A percentile compares a stretch with the other conserved stretches of the same genome.
phyloP scores from a whole-genome alignment of 169 alveolate species.

The Miamiensis avidus region DNA sequence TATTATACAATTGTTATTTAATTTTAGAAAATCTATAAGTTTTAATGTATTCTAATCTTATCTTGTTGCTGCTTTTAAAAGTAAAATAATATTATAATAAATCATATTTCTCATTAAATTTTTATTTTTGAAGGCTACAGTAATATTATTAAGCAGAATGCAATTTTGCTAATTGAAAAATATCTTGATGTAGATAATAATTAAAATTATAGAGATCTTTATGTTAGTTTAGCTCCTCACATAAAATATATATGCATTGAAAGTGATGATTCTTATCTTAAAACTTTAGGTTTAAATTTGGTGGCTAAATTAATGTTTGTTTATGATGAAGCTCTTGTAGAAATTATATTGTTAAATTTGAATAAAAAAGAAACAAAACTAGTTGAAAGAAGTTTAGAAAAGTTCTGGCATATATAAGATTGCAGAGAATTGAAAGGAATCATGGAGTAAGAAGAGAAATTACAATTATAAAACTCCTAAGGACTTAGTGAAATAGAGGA shows the following conservation, averaged over 20 bases:
- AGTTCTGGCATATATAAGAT: neutral
- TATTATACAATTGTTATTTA: too few relatives aligned
- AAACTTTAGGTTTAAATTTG: neutral
- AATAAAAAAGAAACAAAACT: neutral
- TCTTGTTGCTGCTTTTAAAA: neutral
- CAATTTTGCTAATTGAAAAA: too few relatives aligned
- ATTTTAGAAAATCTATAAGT: neutral
- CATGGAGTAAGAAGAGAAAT: neutral
- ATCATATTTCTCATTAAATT: neutral
- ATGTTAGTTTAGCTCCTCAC: too few relatives aligned
- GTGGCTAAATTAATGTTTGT: neutral
- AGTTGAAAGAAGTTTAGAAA: neutral
- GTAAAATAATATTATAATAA: neutral
- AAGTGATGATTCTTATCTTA: neutral
- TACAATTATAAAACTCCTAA: too few relatives aligned
- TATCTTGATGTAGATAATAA: too few relatives aligned
- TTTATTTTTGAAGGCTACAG: neutral
- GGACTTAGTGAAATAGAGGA: neutral
- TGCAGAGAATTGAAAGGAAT: neutral
- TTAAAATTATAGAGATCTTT: too few relatives aligned
- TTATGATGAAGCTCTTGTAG: neutral
- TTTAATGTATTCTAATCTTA: too few relatives aligned
- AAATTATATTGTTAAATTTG: too few relatives aligned
- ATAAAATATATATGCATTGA: too few relatives aligned
- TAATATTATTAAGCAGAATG: too few relatives aligned